These are phyloP conservation scores for Yamadazyma dendronema DNA, from an alignment of 1,139 yeast genomes.

Conservation along the genomic window DNA sequence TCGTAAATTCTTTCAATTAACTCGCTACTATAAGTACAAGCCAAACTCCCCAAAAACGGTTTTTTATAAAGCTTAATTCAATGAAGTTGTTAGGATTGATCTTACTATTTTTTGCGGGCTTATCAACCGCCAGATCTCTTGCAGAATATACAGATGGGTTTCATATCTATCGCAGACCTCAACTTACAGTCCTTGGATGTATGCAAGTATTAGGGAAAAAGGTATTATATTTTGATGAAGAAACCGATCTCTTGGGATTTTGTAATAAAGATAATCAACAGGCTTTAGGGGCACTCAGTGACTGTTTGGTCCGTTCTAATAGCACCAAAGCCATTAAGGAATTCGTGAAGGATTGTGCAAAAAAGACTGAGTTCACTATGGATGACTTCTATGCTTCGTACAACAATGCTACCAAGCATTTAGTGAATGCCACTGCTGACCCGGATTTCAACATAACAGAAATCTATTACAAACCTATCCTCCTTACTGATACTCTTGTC, in stretches of 20 bases:
- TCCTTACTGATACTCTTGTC: conserved; percentile 21
- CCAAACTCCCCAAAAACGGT: too few relatives aligned
- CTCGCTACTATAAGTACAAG: too few relatives aligned
- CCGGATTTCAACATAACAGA: conserved; percentile 26
- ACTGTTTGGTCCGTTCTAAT: conserved; percentile 29
- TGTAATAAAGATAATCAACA: conserved; percentile 33
- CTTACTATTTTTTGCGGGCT: too few relatives aligned
- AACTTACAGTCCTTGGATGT: conserved; percentile 28
- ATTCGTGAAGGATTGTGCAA: conserved; percentile 21
- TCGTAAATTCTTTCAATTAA: too few relatives aligned
- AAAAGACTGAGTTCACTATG: conserved; percentile 22
- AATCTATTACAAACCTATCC: conserved; percentile 31
- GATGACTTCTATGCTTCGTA: conserved; percentile 28
- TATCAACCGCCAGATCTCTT: too few relatives aligned
- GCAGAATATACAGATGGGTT: conserved; percentile 10
- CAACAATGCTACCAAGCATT: conserved; percentile 35
- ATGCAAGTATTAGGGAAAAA: conserved; percentile 22
- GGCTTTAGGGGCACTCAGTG: conserved; percentile 41
- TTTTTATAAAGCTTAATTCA: too few relatives aligned
- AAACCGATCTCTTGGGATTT: conserved; percentile 24
- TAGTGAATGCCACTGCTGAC: conserved; percentile 24
- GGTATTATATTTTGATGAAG: conserved; percentile 24
- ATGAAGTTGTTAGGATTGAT: too few relatives aligned
- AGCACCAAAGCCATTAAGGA: conserved; percentile 21
- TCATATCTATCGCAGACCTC: conserved; percentile 17